Conservation (phyloP, 306 rosid species). For the Fragaria vesca region DNA sequence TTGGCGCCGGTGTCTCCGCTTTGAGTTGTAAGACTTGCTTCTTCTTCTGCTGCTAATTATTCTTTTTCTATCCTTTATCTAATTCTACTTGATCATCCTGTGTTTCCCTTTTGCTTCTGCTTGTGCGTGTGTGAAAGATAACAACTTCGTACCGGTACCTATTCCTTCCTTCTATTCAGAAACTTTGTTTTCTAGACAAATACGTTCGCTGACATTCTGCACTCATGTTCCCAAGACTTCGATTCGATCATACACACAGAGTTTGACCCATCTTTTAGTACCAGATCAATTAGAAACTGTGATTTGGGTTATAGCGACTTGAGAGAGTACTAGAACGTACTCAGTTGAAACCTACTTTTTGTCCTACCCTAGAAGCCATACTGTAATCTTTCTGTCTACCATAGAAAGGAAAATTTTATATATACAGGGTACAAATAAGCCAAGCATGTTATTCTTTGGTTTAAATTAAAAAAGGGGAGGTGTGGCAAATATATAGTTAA, state of each 20-base stretch:
- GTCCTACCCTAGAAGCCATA: constrained; percentile 12
- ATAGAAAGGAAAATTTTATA: neutral
- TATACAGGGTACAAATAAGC: constrained; percentile 52
- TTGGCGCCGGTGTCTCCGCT: constrained; percentile 97
- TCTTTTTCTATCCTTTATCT: neutral
- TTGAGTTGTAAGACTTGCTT: neutral
- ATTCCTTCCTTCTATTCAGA: constrained; percentile 21
- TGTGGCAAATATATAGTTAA: constrained; percentile 19
- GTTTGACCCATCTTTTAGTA: constrained; percentile 1
- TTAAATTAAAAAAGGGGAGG: neutral
- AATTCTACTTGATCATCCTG: neutral
- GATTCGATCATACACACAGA: neutral
- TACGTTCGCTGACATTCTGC: constrained; percentile 75
- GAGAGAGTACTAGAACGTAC: neutral
- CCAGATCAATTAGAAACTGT: neutral
- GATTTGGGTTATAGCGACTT: neutral
- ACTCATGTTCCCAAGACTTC: constrained; percentile 55
- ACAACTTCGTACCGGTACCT: constrained; percentile 44
- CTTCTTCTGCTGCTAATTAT: neutral
- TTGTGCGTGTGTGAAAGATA: constrained; percentile 24
- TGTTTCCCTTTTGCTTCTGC: constrained; percentile 26
- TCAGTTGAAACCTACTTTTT: neutral
- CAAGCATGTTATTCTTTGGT: constrained; percentile 44
- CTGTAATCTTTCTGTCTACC: neutral
- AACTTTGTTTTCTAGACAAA: constrained; percentile 52